These are phyloP conservation scores for Pestalotiopsis sp. DNA, from an alignment of 2,329 filamentous ascomycete genomes.

Conservation along the genomic window DNA sequence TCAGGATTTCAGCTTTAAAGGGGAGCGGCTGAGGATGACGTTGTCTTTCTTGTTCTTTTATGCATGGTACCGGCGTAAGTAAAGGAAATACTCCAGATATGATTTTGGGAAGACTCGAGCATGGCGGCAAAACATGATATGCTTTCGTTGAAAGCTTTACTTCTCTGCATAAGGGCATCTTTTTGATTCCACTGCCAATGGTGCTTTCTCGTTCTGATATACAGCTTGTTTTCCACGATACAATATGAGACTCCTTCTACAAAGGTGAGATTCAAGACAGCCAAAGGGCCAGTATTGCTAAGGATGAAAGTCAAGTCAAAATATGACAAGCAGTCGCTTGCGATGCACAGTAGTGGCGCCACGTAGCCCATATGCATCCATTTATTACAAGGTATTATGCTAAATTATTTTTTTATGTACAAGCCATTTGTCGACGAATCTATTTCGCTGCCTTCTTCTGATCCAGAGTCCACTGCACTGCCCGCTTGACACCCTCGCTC, in stretches of 20 bases:
- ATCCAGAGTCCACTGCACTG: conserved; percentile 57
- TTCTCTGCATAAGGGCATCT: conserved; percentile 23
- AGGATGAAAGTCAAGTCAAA: background rate
- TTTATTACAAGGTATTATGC: background rate
- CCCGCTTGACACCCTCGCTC: conserved; percentile 62
- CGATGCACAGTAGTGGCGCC: background rate
- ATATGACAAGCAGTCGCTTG: background rate
- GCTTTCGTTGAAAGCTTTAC: conserved; percentile 19
- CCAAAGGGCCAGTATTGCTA: background rate
- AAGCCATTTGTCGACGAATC: background rate
- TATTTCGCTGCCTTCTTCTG: background rate
- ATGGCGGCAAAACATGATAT: conserved; percentile 13
- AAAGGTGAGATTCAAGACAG: background rate
- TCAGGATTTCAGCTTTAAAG: conserved; percentile 3
- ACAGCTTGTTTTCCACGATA: background rate
- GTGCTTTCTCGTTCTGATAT: background rate
- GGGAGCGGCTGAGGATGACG: background rate
- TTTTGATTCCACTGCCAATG: conserved; percentile 11
- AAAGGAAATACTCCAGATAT: background rate
- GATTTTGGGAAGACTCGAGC: conserved; percentile 11
- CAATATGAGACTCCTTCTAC: background rate
- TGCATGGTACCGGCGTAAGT: conserved; percentile 11
- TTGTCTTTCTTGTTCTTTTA: conserved; percentile 6
- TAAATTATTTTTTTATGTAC: background rate
- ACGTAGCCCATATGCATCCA: background rate